These are phyloP conservation scores for Pterulicium gracile DNA, from an alignment of 1,284 basidiomycete genomes.

Conservation along the genomic window DNA sequence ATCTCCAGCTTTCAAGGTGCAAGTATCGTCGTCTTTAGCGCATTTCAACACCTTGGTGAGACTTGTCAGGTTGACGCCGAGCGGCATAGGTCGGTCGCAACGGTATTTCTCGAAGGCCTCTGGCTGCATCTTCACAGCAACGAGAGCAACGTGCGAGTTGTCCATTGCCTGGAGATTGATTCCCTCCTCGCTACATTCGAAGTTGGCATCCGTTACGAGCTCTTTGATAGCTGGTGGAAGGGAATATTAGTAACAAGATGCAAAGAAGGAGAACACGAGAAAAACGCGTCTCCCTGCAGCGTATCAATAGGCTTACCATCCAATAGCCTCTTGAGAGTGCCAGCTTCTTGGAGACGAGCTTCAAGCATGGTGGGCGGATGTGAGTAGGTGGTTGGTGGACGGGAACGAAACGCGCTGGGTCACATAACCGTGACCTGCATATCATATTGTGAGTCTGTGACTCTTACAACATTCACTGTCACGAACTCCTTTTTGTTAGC, in stretches of 20 bases:
- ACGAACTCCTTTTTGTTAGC: too few relatives aligned
- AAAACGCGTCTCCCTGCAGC: slow-evolving; percentile 4
- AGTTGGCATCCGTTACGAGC: slow-evolving; percentile 96
- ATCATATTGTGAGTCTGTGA: too few relatives aligned
- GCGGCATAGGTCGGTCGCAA: slow-evolving; percentile 93
- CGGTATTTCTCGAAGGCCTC: slow-evolving; percentile 83
- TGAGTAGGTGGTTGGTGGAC: neutral
- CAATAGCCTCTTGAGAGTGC: slow-evolving; percentile 76
- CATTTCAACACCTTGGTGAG: slow-evolving; percentile 96
- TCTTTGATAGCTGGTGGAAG: slow-evolving; percentile 80
- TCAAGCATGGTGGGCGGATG: slow-evolving; percentile 60
- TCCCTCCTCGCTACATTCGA: slow-evolving; percentile 95
- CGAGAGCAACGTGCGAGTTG: slow-evolving; percentile 98
- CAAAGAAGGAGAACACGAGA: slow-evolving; percentile 8
- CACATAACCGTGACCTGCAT: neutral
- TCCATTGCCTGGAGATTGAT: slow-evolving; percentile 98
- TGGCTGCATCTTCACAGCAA: slow-evolving; percentile 70
- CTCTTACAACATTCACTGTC: too few relatives aligned
- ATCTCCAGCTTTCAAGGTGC: slow-evolving; percentile 87
- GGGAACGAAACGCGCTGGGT: neutral
- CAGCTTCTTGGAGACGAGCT: slow-evolving; percentile 79
- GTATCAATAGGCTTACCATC: slow-evolving; percentile 49
- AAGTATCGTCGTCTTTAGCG: slow-evolving; percentile 93
- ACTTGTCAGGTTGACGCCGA: slow-evolving; percentile 83
- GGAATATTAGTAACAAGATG: neutral